These are phyloP conservation scores for Skeletonema grethae DNA, from an alignment of 108 stramenopile genomes.

Conservation along the genomic window DNA sequence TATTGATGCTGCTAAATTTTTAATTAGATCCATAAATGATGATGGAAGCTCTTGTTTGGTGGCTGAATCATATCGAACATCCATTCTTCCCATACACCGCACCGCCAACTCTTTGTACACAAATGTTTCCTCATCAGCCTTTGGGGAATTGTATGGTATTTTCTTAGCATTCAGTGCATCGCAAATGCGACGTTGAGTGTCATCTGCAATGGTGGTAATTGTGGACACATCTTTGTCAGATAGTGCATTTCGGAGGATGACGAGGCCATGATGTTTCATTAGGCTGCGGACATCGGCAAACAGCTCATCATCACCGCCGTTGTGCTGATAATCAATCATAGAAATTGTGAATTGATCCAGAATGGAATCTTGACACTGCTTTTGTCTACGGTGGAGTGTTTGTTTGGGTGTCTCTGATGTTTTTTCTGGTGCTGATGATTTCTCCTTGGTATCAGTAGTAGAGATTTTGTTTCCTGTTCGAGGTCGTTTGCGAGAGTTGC, in stretches of 20 bases:
- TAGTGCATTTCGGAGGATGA: conserved; percentile 3
- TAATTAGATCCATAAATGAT: background rate
- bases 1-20: conserved; percentile 26
- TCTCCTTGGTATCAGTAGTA: background rate
- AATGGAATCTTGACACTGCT: background rate
- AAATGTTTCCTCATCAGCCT: conserved; percentile 18
- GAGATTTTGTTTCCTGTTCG: background rate
- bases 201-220: background rate
- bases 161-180: background rate
- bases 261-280: conserved; percentile 10
- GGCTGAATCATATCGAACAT: conserved; percentile 37
- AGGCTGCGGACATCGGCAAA: conserved; percentile 3
- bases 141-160: background rate
- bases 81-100: conserved; percentile 53
- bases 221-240: conserved; percentile 3
- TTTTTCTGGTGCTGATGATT: background rate
- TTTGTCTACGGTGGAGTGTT: conserved; percentile 1
- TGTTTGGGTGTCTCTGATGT: background rate
- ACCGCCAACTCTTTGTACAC: conserved; percentile 58
- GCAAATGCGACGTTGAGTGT: background rate
- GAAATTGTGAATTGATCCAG: conserved; percentile 4
- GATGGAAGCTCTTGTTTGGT: background rate
- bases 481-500: background rate
- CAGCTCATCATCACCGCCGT: conserved; percentile 1
- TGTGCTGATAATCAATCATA: background rate